Evolutionary conservation across 176 grass and related monocot species (phyloP), one percentile per base, ranked within the genome.

Genomic region (Echinochloa phyllopogon): DNA sequence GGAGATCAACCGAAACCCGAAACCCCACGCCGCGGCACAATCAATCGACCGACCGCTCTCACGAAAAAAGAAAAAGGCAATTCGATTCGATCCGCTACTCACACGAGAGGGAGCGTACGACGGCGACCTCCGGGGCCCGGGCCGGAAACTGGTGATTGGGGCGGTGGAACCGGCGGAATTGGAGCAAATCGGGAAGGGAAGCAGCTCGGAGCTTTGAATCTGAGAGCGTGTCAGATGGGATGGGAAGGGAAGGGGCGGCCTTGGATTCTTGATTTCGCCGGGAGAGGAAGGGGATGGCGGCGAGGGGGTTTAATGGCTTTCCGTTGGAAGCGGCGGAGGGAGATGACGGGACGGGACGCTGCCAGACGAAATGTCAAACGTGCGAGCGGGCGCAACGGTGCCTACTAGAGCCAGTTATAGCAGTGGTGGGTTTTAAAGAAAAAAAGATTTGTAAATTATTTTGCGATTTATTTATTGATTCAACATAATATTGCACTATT

Each of bases 251-350:
- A 51, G 16, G 66, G 66, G 21, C 40, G 8, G 41, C 3, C 20
- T 63, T 48, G 40, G 59, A 79, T 65, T 79, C 43, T 65, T 48
- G 76, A 48, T 79, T 79, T 64, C 76, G 18, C 58, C 59, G 76
- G 76, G 49, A 61, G 23, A 13, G 39, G 24, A 27, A 3, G 23
- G n/a, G 5, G 52, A 23, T 0, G 65, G 8, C 37, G 37, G 64
- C 64, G 20, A 23, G 66, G 66, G 66, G 40, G 5, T 67, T 43
- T 44, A 69, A 69, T 44, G 66, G 66, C 65, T 69, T 58, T 21
- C 3, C 37, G 36, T 20, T 6, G 17, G 65, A 11, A 40, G 37
- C 12, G 65, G 65, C 37, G 20, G 20, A 12, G 39, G 63, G 18
- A 21, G 65, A 43, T 10, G 66, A 23, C 66, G 66, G 40, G 10